Evolutionary conservation across 257 asterid genomes (phyloP).

Genomic region (Craterostigma plantagineum): DNA sequence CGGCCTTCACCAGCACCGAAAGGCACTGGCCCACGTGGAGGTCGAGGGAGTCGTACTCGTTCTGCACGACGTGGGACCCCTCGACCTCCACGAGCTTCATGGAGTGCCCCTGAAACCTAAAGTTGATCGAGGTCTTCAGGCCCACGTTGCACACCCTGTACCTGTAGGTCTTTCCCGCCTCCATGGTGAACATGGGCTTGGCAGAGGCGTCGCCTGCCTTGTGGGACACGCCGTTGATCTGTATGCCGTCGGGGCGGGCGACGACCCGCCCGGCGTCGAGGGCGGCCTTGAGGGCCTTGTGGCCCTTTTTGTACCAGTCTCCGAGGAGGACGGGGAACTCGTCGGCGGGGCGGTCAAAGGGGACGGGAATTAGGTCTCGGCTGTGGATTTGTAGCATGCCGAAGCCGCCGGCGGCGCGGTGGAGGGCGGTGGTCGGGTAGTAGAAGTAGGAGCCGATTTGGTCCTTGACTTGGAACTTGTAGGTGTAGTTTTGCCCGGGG

Average conservation of each 20-base stretch:
- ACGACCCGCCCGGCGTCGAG: slow-evolving; percentile 30
- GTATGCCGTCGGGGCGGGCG: slow-evolving; percentile 38
- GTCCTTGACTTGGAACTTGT: slow-evolving; percentile 39
- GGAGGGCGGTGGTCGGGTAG: slow-evolving; percentile 38
- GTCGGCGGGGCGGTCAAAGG: slow-evolving; percentile 21
- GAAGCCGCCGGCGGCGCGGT: slow-evolving; percentile 26
- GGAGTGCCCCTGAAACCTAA: slow-evolving; percentile 31
- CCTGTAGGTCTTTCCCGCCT: slow-evolving; percentile 35
- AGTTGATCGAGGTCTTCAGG: slow-evolving; percentile 20
- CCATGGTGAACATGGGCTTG: slow-evolving; percentile 23
- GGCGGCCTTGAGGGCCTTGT: slow-evolving; percentile 22
- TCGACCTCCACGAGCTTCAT: slow-evolving; percentile 38
- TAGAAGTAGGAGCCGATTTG: slow-evolving; percentile 33
- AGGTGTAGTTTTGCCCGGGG: slow-evolving; percentile 35
- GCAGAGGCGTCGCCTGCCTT: slow-evolving; percentile 19
- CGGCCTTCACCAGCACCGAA: slow-evolving; percentile 32
- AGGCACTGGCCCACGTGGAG: slow-evolving; percentile 39
- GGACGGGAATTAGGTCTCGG: slow-evolving; percentile 37
- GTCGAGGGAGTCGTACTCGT: slow-evolving; percentile 29
- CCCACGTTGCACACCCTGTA: slow-evolving; percentile 39
- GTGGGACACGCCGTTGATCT: slow-evolving; percentile 26
- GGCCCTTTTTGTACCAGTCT: slow-evolving; percentile 46
- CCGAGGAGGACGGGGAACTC: slow-evolving; percentile 22
- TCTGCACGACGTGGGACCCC: slow-evolving; percentile 44
- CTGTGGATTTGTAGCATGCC: slow-evolving; percentile 38